Percentiles rank a stretch among this genome's conserved stretches.
phyloP scores from a whole-genome alignment of 106 monocot species.

The Allium cepa region DNA sequence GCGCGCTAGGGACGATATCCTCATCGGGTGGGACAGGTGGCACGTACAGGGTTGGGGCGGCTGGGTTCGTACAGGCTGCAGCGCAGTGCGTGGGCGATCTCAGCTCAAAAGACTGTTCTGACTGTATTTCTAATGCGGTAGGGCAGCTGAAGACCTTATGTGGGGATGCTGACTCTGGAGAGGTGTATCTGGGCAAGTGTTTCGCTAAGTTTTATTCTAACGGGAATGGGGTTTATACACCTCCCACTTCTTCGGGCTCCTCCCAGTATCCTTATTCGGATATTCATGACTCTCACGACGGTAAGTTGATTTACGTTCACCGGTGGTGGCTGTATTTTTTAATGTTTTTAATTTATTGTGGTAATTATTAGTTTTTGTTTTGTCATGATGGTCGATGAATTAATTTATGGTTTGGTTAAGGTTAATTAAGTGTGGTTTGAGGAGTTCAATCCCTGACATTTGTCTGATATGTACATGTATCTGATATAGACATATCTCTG shows the following conservation, averaged over 20 bases:
- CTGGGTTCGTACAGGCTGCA: constrained; percentile 40
- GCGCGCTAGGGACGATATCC: constrained; percentile 20
- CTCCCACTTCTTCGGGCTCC: neutral
- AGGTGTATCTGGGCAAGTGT: constrained; percentile 71
- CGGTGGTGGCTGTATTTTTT: constrained; percentile 2
- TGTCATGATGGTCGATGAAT: neutral
- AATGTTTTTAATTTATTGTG: neutral
- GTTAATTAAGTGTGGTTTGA: constrained; percentile 1
- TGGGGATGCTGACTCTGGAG: constrained; percentile 35
- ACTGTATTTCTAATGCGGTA: constrained; percentile 30
- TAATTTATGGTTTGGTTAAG: neutral
- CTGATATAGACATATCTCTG: neutral
- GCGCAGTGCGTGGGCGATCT: constrained; percentile 66
- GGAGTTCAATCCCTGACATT: neutral
- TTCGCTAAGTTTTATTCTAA: constrained; percentile 46
- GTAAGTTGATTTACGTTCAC: constrained; percentile 4
- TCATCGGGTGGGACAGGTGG: constrained; percentile 21
- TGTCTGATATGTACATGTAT: neutral
- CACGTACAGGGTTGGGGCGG: constrained; percentile 24
- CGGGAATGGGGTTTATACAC: constrained; percentile 4
- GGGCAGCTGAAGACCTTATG: constrained; percentile 29
- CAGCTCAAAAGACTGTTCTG: constrained; percentile 32
- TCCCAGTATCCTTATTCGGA: neutral
- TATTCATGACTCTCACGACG: neutral
- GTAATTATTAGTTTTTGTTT: too few relatives aligned